Evolutionary conservation across 345 rosid species (phyloP).

Genomic region (Eucalyptus tenuipes): DNA sequence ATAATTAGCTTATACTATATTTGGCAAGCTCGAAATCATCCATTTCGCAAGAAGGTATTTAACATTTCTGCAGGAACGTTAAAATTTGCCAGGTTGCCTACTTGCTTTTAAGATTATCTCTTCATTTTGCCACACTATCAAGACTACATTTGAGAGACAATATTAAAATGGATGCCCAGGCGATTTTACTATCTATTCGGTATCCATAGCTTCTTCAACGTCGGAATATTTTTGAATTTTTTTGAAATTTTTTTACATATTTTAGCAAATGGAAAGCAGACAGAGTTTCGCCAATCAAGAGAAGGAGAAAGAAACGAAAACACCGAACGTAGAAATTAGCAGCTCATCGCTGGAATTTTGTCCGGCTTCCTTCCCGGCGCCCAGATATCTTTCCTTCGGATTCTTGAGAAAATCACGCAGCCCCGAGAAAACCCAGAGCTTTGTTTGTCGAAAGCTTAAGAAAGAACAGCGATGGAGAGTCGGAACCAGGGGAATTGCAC

Average conservation of each 20-base stretch:
- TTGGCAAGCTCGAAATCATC: neutral
- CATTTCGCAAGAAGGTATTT: too few species aligned
- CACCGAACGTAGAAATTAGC: neutral
- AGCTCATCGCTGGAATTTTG: neutral
- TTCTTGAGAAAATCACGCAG: neutral
- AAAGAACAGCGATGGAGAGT: neutral
- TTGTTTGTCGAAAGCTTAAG: neutral
- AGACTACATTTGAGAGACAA: neutral
- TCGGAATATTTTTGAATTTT: neutral
- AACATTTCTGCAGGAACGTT: neutral
- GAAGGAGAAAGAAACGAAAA: neutral
- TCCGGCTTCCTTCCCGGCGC: conserved; percentile 49
- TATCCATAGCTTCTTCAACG: neutral
- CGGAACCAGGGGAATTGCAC: neutral
- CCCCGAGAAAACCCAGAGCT: neutral
- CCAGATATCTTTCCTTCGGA: neutral
- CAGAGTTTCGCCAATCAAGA: neutral
- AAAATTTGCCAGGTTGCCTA: neutral
- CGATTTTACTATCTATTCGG: neutral
- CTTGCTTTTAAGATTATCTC: neutral
- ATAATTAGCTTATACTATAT: neutral
- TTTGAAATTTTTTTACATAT: neutral
- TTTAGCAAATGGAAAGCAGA: neutral
- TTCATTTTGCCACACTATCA: neutral
- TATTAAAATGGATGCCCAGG: neutral